Conservation (phyloP, 768 basidiomycete species). For the Russula vinacea region DNA sequence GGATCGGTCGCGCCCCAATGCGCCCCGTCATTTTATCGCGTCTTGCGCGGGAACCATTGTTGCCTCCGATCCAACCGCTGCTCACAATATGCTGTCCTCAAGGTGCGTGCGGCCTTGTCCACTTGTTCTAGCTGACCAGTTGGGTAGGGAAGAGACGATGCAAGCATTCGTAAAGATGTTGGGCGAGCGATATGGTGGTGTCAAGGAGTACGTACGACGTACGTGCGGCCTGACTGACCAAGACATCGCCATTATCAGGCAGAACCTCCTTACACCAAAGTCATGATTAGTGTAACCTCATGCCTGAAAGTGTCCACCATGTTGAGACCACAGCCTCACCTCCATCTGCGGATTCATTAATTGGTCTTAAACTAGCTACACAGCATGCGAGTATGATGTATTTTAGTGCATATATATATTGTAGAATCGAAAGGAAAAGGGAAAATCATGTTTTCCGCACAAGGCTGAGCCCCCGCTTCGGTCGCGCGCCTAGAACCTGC, state of each 20-base stretch:
- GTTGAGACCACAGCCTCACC: neutral
- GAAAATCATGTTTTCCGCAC: conserved; percentile 22
- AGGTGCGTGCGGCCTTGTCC: conserved; percentile 45
- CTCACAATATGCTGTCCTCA: conserved; percentile 80
- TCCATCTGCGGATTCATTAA: conserved; percentile 2
- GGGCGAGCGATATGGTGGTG: conserved; percentile 63
- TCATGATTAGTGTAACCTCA: neutral
- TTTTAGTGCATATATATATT: neutral
- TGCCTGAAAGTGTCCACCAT: neutral
- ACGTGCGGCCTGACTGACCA: conserved; percentile 58
- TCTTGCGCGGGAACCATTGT: conserved; percentile 65
- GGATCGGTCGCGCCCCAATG: conserved; percentile 76
- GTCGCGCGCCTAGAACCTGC: conserved; percentile 22
- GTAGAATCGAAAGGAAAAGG: neutral
- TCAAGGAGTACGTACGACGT: conserved; percentile 56
- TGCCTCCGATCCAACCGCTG: conserved; percentile 67
- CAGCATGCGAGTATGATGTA: neutral
- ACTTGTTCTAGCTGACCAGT: neutral
- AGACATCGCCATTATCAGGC: conserved; percentile 58
- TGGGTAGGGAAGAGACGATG: conserved; percentile 68
- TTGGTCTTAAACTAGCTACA: conserved; percentile 4
- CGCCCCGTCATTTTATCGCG: conserved; percentile 67
- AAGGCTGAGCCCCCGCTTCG: conserved; percentile 28
- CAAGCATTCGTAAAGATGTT: conserved; percentile 61
- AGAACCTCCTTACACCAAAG: conserved; percentile 46